Conservation (phyloP, 2,329 filamentous ascomycete species). For the Sclerotinia subarctica region DNA sequence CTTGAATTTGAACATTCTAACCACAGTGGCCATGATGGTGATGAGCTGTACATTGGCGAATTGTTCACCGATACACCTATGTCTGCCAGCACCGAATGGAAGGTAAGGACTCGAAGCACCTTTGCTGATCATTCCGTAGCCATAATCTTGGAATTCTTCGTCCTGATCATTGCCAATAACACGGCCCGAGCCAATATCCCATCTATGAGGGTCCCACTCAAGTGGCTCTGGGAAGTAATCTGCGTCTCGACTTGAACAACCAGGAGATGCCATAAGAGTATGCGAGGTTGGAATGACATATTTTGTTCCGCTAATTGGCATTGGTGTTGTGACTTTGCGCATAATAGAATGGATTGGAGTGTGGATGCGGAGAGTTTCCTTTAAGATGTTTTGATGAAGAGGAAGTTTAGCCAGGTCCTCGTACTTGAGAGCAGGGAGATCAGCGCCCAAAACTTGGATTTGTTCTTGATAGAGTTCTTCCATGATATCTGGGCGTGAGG, state of each 20-base stretch:
- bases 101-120: conserved; percentile 86
- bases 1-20: conserved; percentile 75
- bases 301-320: conserved; percentile 77
- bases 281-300: conserved; percentile 80
- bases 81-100: conserved; percentile 88
- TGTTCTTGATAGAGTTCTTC: conserved; percentile 86
- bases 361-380: conserved; percentile 87
- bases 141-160: conserved; percentile 84
- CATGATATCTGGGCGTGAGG: conserved; percentile 70
- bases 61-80: conserved; percentile 94
- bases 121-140: conserved; percentile 90
- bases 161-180: conserved; percentile 52
- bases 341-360: conserved; percentile 94
- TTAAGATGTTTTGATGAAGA: conserved; percentile 80
- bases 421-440: conserved; percentile 71
- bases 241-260: conserved; percentile 69
- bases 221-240: conserved; percentile 79
- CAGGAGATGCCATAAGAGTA: conserved; percentile 79
- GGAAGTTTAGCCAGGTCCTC: conserved; percentile 76
- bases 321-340: conserved; percentile 84
- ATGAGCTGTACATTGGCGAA: conserved; percentile 92
- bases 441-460: conserved; percentile 64
- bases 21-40: conserved; percentile 74
- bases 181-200: conserved; percentile 65
- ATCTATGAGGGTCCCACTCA: conserved; percentile 86